Evolutionary conservation across 169 alveolate species (phyloP), one percentile per base, ranked within the genome.

Genomic region (Plasmodium inui): DNA sequence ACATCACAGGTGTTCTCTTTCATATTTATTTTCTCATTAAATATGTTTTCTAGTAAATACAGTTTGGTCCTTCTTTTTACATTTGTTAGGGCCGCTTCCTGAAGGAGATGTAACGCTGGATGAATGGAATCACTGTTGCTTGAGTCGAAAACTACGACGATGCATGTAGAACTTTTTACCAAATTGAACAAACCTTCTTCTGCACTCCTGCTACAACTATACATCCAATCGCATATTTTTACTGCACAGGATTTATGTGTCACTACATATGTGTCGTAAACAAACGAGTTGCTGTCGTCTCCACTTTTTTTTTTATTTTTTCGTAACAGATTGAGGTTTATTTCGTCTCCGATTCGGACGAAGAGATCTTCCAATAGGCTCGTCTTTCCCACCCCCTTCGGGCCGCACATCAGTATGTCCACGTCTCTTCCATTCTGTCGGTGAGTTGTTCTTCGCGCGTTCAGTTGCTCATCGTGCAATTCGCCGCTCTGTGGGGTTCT

Each of bases 351-450:
- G 2, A 89, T 41, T 2, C 94, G 70, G 3, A 89, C 94, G 32
- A 89, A 89, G n/a, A 89, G 76, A 67, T 89, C 94, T 57, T 89
- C 94, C 26, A 89, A 0, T 22, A 89, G 53, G 34, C 94, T 89
- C 7, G 95, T 94, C 67, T 94, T 94, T 8, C 96, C 96, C 19
- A 94, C 96, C 1, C 37, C 61, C 53, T 84, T 80, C 1, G 96
- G 95, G 2, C 96, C 96, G 28, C 94, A 83, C 55, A 94, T 79
- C 53, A 94, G 83, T 17, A 94, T 46, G 50, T 94, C 96, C 8
- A 90, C 89, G n/a, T 28, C 46, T 19, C 61, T 78, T 9, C 78
- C 89, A 57, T 74, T 91, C 22, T 28, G 67, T 39, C 53, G 70
- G n/a, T 79, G 53, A 3, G 19, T 32, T 30, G n/a, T 84, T 17